Evolutionary conservation across 805 yeast species (phyloP).

Genomic region (Saccharomycopsis microspora): DNA sequence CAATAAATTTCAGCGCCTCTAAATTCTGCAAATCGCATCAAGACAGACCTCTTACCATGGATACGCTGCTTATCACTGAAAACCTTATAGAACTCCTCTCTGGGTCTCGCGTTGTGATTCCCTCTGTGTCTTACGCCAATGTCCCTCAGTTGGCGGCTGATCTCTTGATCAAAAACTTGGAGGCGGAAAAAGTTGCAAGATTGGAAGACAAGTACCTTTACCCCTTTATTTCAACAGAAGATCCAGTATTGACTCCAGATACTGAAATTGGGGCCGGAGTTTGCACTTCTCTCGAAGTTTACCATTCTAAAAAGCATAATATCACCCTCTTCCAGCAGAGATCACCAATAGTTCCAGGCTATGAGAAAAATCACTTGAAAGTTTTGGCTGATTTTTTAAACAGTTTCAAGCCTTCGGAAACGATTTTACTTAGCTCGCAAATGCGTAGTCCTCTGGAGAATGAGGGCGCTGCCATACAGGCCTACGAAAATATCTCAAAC

Average conservation of each 20-base stretch:
- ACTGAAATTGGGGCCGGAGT: slow-evolving; percentile 24
- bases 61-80: no score
- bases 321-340: slow-evolving; percentile 67
- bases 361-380: slow-evolving; percentile 13
- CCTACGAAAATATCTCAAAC: neutral
- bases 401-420: slow-evolving; percentile 16
- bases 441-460: neutral
- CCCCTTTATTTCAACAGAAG: slow-evolving; percentile 80
- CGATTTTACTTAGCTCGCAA: neutral
- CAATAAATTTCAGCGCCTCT: no score
- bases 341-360: slow-evolving; percentile 71
- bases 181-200: slow-evolving; percentile 38
- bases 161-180: slow-evolving; percentile 53
- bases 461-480: neutral
- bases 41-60: no score
- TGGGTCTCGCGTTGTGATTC: slow-evolving; percentile 38
- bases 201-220: slow-evolving; percentile 53
- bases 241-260: slow-evolving; percentile 24
- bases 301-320: slow-evolving; percentile 28
- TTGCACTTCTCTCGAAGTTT: slow-evolving; percentile 59
- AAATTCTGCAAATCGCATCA: no score
- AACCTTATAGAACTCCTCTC: no score
- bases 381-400: slow-evolving; percentile 7
- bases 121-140: slow-evolving; percentile 79
- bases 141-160: slow-evolving; percentile 79